These are phyloP conservation scores for Tetradesmus lagerheimii DNA, from an alignment of 139 green algal genomes.

Conservation along the genomic window DNA sequence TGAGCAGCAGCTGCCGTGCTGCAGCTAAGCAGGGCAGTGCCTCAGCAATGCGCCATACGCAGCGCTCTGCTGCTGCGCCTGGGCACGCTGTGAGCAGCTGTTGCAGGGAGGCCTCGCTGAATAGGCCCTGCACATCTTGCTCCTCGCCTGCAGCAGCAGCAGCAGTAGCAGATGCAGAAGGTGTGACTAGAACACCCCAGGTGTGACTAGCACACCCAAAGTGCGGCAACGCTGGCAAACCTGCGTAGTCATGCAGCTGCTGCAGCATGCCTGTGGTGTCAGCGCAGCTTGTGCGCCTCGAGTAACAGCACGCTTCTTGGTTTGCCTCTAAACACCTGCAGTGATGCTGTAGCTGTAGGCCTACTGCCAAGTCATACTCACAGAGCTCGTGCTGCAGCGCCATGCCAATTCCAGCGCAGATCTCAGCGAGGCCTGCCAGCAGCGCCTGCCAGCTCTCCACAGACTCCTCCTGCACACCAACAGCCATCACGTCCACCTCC, in stretches of 20 bases:
- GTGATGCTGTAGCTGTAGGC: too few species aligned
- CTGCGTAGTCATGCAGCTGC: too few species aligned
- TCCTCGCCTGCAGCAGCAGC: slow-evolving; percentile 23
- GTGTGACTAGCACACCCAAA: too few species aligned
- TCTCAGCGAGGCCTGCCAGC: slow-evolving; percentile 62
- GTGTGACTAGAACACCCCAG: too few species aligned
- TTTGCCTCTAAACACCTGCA: too few species aligned
- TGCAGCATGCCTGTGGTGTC: too few species aligned
- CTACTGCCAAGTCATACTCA: slow-evolving; percentile 47
- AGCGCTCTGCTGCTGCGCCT: not conserved
- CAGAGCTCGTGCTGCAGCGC: slow-evolving; percentile 51
- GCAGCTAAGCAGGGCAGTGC: slow-evolving; percentile 52
- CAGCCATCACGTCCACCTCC: slow-evolving; percentile 33
- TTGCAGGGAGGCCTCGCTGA: slow-evolving; percentile 19
- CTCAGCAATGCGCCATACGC: slow-evolving; percentile 58
- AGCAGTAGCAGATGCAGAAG: not conserved
- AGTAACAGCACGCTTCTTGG: too few species aligned
- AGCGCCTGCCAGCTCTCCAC: slow-evolving; percentile 66
- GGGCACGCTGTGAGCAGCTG: slow-evolving; percentile 44
- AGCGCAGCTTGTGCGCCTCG: too few species aligned
- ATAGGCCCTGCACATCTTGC: slow-evolving; percentile 30
- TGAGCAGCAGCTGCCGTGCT: slow-evolving; percentile 42
- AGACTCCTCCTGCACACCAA: slow-evolving; percentile 54
- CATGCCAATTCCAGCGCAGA: slow-evolving; percentile 64
- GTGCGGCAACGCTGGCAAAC: too few species aligned